Base-by-base conservation (phyloP, 202 grass and related monocot genomes). In the Setaria viridis region DNA sequence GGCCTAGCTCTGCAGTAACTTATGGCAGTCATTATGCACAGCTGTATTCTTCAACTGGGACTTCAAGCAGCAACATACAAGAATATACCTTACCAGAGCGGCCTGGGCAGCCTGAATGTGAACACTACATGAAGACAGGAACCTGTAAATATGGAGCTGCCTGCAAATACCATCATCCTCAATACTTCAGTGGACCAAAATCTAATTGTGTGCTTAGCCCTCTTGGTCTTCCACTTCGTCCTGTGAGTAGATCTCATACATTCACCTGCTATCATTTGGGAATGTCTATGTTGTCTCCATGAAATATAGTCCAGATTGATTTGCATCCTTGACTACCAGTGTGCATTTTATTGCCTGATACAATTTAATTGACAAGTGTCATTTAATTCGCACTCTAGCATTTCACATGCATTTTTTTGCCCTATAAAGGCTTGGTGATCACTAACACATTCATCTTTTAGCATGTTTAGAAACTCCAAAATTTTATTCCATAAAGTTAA, bases 201-300 rank as follows among this genome's bases (percentile, higher is more conserved):
- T 83, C 84, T 80, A 96, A 93, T 82, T 94, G 69, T 56, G 30
- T 85, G 29, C 87, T 99, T 47, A 96, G 87, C 54, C 90, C 90
- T 78, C 76, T 96, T n/a, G 97, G 97, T 51, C 92, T 96, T 90
- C 97, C 97, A 86, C 92, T 96, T 89, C 97, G 97, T 47, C 90
- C 91, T 74, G 97, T 99, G 84, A 77, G 88, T 85, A 85, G 14
- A 81, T 87, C 67, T 82, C 43, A 76, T 37, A 12, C 53, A 71
- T 41, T 45, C 34, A 9, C 62, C 17, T 49, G 13, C 48, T 65
- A 62, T 79, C 8, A 7, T 81, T 50, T 2, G 32, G 19, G 30
- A 64, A 76, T 76, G 7, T 47, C 42, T 80, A 76, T 87, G 62
- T 2, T 64, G 39, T 76, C 48, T 65, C 64, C 55, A 82, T 33